phyloP scores from a whole-genome alignment of 2,329 filamentous ascomycete genomes.

The Thielaviopsis musarum region DNA sequence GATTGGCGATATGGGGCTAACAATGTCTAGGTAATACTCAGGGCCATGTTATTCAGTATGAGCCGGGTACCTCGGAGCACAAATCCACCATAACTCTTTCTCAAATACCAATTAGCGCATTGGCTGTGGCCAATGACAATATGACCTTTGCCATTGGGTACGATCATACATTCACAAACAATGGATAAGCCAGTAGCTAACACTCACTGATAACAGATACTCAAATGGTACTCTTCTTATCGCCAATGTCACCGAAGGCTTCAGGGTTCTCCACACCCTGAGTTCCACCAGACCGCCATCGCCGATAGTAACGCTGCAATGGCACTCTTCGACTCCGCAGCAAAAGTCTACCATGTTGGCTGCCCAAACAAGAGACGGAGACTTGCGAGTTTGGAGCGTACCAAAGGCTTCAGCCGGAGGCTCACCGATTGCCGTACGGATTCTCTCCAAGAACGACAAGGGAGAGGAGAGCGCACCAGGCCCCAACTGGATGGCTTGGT shows the following conservation, averaged over 20 bases:
- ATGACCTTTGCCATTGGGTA: slow-evolving; percentile 93
- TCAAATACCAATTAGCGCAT: slow-evolving; percentile 84
- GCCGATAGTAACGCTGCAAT: slow-evolving; percentile 70
- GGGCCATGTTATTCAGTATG: slow-evolving; percentile 86
- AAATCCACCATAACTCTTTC: slow-evolving; percentile 76
- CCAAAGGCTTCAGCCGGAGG: slow-evolving; percentile 62
- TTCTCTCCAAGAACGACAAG: slow-evolving; percentile 65
- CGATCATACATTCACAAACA: slow-evolving; percentile 15
- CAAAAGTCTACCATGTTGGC: slow-evolving; percentile 98
- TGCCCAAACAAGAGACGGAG: slow-evolving; percentile 78
- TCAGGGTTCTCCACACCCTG: slow-evolving; percentile 85
- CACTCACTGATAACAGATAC: slow-evolving; percentile 41
- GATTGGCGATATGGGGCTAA: slow-evolving; percentile 8
- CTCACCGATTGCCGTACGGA: slow-evolving; percentile 72
- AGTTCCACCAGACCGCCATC: slow-evolving; percentile 73
- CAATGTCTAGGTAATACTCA: slow-evolving; percentile 59
- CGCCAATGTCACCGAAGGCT: slow-evolving; percentile 74
- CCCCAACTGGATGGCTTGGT: slow-evolving; percentile 95
- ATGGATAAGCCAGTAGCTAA: slow-evolving; percentile 5
- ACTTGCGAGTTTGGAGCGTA: slow-evolving; percentile 91
- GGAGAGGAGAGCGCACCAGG: slow-evolving; percentile 37
- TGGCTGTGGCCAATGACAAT: slow-evolving; percentile 80
- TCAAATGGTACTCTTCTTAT: slow-evolving; percentile 89
- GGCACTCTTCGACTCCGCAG: slow-evolving; percentile 91
- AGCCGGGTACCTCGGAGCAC: slow-evolving; percentile 83